A percentile compares a stretch with the other conserved stretches of the same genome.
Conservation (phyloP, 441 rosid genomes). For the Pelargonium citronellum region DNA sequence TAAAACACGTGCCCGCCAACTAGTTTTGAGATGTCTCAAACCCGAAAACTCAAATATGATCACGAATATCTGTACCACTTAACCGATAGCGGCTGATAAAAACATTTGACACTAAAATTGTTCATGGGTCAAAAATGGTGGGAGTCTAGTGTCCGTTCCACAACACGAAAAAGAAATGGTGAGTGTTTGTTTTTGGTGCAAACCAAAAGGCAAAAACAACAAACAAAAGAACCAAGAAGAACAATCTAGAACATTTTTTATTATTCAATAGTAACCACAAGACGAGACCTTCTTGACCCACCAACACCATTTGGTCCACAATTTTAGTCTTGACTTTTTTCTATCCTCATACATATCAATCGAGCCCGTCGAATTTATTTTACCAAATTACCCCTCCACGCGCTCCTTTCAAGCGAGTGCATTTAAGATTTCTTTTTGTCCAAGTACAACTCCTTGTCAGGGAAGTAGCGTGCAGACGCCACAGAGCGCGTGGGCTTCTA, state of each 20-base stretch:
- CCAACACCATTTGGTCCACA: constrained; percentile 1
- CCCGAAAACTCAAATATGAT: no score
- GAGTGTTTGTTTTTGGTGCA: background rate
- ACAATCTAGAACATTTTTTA: background rate
- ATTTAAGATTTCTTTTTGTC: background rate
- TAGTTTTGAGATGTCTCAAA: no score
- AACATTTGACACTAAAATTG: no score
- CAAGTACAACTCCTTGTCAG: background rate
- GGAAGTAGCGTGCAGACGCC: background rate
- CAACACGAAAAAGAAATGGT: background rate
- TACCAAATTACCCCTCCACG: background rate
- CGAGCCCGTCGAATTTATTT: background rate
- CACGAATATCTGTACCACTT: no score
- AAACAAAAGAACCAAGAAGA: background rate
- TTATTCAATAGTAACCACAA: background rate
- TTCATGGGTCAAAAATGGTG: background rate
- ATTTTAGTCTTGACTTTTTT: background rate
- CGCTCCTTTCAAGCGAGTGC: background rate
- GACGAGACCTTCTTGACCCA: background rate
- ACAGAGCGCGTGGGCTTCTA: background rate
- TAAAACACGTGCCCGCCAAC: no score
- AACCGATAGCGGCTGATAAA: no score
- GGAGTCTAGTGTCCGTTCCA: constrained; percentile 1
- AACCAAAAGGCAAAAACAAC: background rate
- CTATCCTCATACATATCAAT: background rate